Conservation (phyloP, 352 stramenopile species). For the Phytophthora tentaculata region DNA sequence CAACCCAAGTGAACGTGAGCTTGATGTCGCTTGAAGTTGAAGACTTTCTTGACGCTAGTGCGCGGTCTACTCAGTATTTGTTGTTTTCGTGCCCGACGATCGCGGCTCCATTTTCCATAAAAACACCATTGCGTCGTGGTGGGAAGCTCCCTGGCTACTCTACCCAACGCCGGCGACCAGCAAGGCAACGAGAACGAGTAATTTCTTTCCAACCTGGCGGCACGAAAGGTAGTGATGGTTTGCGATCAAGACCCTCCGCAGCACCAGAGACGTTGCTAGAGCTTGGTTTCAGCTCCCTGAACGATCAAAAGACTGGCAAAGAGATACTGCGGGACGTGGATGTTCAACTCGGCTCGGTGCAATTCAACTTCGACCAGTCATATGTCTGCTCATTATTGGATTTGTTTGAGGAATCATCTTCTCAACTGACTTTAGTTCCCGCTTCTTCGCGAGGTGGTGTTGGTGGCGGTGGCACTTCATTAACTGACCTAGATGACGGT, state of each 20-base stretch:
- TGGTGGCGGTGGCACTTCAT: conserved; percentile 18
- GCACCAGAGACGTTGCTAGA: conserved; percentile 68
- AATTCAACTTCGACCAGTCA: conserved; percentile 87
- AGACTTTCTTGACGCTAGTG: conserved; percentile 70
- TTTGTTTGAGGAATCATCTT: conserved; percentile 73
- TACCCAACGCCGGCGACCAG: conserved; percentile 37
- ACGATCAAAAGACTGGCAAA: conserved; percentile 62
- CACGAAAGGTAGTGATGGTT: conserved; percentile 18
- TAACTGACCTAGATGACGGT: conserved; percentile 29
- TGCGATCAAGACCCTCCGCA: conserved; percentile 15
- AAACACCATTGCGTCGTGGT: conserved; percentile 52
- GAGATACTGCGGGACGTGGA: conserved; percentile 67
- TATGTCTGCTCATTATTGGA: conserved; percentile 83
- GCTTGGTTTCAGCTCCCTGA: conserved; percentile 61
- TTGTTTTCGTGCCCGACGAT: conserved; percentile 84
- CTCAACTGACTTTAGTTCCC: conserved; percentile 47
- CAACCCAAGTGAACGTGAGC: conserved; percentile 71
- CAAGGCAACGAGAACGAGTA: conserved; percentile 64
- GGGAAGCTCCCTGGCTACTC: conserved; percentile 39
- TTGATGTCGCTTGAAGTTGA: conserved; percentile 81
- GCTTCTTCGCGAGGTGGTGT: conserved; percentile 23
- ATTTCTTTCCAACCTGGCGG: conserved; percentile 61
- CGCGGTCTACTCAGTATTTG: conserved; percentile 73
- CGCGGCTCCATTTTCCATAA: conserved; percentile 64
- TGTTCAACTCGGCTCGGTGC: conserved; percentile 74